phyloP scores from a whole-genome alignment of 192 early-diverging fungal species.

The Umbelopsis isabellina region DNA sequence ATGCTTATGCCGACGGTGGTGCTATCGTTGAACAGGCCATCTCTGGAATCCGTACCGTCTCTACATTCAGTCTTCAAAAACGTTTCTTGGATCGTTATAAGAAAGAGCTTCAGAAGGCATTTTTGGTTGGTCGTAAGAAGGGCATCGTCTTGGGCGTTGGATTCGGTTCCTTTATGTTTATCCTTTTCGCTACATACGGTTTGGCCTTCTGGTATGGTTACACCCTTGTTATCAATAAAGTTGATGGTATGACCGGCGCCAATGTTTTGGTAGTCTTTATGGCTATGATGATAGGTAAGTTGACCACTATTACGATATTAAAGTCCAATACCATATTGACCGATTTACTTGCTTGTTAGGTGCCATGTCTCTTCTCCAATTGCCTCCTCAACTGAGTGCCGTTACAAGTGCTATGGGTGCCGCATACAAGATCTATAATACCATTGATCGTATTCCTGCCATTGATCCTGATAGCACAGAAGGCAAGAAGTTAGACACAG shows the following conservation, averaged over 20 bases:
- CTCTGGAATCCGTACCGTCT: conserved; percentile 80
- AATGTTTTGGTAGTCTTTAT: conserved; percentile 84
- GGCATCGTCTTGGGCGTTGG: conserved; percentile 61
- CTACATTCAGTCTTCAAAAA: conserved; percentile 79
- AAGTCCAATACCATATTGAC: conserved; percentile 54
- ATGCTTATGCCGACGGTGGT: conserved; percentile 79
- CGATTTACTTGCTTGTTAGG: neutral
- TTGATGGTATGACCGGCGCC: conserved; percentile 42
- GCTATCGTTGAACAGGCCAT: conserved; percentile 84
- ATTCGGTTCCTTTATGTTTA: conserved; percentile 70
- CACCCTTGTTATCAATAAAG: conserved; percentile 47
- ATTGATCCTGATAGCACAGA: conserved; percentile 64
- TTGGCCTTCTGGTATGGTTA: conserved; percentile 85
- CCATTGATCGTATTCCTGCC: conserved; percentile 77
- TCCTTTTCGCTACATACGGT: conserved; percentile 72
- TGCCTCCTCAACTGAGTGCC: conserved; percentile 68
- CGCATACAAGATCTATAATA: conserved; percentile 73
- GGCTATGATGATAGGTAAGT: conserved; percentile 77
- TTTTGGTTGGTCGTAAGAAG: conserved; percentile 67
- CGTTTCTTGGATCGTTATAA: conserved; percentile 69
- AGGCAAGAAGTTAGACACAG: conserved; percentile 46
- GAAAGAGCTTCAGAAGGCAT: conserved; percentile 60
- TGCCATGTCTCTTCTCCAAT: conserved; percentile 74
- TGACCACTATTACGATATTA: too few species aligned
- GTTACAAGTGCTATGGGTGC: conserved; percentile 78